Evolutionary conservation across 306 rosid genomes (phyloP).

Genomic region (Prunus padus): DNA sequence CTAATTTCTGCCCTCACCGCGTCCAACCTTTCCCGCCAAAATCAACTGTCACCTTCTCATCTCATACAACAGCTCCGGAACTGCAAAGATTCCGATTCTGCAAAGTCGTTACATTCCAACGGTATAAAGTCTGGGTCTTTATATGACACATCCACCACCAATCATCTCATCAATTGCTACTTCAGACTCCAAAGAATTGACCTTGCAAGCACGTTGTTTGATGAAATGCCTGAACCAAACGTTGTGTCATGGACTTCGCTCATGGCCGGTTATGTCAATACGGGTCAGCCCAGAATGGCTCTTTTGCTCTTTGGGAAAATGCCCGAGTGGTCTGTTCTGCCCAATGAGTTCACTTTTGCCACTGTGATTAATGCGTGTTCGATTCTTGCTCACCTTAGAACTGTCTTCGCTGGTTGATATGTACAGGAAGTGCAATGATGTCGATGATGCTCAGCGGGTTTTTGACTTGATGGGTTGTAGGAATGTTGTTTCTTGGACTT

Average conservation of each 20-base stretch:
- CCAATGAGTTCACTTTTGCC: slow-evolving; percentile 69
- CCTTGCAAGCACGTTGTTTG: slow-evolving; percentile 57
- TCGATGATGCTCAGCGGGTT: slow-evolving; percentile 47
- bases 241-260: slow-evolving; percentile 84
- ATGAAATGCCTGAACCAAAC: slow-evolving; percentile 56
- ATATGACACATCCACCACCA: slow-evolving; percentile 45
- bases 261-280: slow-evolving; percentile 54
- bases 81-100: slow-evolving; percentile 40
- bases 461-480: slow-evolving; percentile 59
- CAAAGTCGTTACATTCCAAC: slow-evolving; percentile 45
- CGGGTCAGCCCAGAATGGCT: slow-evolving; percentile 42
- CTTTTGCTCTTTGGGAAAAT: slow-evolving; percentile 47
- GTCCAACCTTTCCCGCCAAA: slow-evolving; percentile 35
- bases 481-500: slow-evolving; percentile 81
- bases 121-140: slow-evolving; percentile 48
- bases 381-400: slow-evolving; percentile 41
- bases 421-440: slow-evolving; percentile 77
- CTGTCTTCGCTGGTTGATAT: slow-evolving; percentile 75
- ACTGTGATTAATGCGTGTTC: slow-evolving; percentile 75
- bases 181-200: slow-evolving; percentile 38
- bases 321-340: slow-evolving; percentile 42
- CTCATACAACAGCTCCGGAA: slow-evolving; percentile 46
- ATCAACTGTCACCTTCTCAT: slow-evolving; percentile 27
- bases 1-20: slow-evolving; percentile 29
- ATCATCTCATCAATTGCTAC: slow-evolving; percentile 62